A percentile compares a stretch with the other conserved stretches of the same genome.
phyloP scores from a whole-genome alignment of 495 filamentous ascomycete species.

The Chaetomium tenue region DNA sequence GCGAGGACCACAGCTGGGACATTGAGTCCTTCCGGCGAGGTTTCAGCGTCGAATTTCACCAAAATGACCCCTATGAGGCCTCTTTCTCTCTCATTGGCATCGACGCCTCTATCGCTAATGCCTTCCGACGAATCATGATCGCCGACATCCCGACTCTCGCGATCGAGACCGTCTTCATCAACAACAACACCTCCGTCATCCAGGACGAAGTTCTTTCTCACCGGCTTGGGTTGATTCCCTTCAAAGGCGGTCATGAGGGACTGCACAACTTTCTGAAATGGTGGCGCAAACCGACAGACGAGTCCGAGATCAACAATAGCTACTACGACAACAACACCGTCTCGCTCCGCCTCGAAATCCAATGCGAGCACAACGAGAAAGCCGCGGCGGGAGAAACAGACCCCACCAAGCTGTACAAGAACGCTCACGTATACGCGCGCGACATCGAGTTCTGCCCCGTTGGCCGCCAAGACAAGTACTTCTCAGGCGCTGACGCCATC shows the following conservation, averaged over 20 bases:
- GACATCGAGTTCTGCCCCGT: conserved; percentile 72
- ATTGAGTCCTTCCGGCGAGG: conserved; percentile 66
- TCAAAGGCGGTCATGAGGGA: conserved; percentile 72
- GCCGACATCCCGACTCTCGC: conserved; percentile 92
- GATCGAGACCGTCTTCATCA: conserved; percentile 85
- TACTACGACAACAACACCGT: conserved; percentile 80
- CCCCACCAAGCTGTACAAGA: conserved; percentile 76
- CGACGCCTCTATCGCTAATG: conserved; percentile 93
- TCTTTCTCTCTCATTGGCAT: conserved; percentile 89
- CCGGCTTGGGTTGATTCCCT: conserved; percentile 84
- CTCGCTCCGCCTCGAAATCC: conserved; percentile 64
- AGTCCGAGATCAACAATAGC: conserved; percentile 30
- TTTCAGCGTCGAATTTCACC: conserved; percentile 77
- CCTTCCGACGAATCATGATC: conserved; percentile 95
- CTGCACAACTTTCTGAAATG: conserved; percentile 73
- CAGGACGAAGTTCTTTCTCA: conserved; percentile 94
- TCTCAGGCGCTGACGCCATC: conserved; percentile 63
- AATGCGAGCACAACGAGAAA: conserved; percentile 72
- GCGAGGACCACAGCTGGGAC: conserved; percentile 86
- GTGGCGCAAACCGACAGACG: conserved; percentile 54
- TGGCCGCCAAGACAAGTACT: conserved; percentile 69
- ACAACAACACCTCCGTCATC: conserved; percentile 95
- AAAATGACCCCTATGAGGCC: conserved; percentile 68
- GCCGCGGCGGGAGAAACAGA: conserved; percentile 70
- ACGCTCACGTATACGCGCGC: conserved; percentile 82